Conservation (phyloP, 73 alveolate genomes). For the Symbiodinium natans region DNA sequence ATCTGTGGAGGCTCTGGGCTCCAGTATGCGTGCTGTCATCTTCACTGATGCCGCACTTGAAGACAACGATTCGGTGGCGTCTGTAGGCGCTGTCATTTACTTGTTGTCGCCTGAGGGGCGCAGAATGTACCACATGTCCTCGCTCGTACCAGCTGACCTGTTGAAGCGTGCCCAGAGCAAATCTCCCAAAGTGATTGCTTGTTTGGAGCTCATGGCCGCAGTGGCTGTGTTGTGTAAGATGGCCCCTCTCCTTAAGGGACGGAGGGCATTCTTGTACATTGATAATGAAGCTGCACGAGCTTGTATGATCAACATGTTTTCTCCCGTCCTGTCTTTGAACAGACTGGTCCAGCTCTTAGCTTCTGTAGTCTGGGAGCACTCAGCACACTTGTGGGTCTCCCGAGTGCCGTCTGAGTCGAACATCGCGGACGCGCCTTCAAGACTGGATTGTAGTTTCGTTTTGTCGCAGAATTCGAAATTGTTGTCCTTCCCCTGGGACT, state of each 20-base stretch:
- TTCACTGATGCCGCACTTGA: conserved; percentile 37
- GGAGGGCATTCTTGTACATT: not conserved
- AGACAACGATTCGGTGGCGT: not conserved
- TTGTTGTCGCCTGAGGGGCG: not conserved
- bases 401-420: conserved; percentile 9
- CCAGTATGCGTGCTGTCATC: not conserved
- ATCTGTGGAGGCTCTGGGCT: not conserved
- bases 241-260: not conserved
- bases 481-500: not conserved
- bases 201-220: not conserved
- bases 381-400: not conserved
- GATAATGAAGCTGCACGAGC: conserved; percentile 58
- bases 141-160: not conserved
- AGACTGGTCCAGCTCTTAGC: not conserved
- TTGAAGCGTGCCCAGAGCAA: not conserved
- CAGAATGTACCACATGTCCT: not conserved
- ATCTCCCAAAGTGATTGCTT: not conserved
- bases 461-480: not conserved
- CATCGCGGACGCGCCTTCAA: not conserved
- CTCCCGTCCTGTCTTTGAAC: not conserved
- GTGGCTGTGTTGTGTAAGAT: not conserved
- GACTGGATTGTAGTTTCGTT: not conserved
- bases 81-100: not conserved
- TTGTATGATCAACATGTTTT: not conserved
- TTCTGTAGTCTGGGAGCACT: not conserved